A percentile compares a stretch with the other conserved stretches of the same genome.
Evolutionary conservation across 2,329 filamentous ascomycete species (phyloP).

Genomic region (Beauveria pseudobassiana): DNA sequence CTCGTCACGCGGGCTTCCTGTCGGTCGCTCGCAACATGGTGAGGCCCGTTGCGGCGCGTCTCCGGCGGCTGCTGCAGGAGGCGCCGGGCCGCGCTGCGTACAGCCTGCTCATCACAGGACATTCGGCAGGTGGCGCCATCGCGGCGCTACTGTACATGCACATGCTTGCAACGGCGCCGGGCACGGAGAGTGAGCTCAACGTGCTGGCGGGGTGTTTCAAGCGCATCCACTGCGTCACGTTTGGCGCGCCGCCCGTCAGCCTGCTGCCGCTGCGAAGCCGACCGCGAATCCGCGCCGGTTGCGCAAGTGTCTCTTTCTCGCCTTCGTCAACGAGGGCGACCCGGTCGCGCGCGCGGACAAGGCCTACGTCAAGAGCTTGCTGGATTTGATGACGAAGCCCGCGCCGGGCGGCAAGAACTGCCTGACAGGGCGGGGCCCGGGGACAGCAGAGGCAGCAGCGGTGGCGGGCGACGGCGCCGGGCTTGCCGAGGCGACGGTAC

Average conservation of each 20-base stretch:
- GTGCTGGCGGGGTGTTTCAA: constrained; percentile 64
- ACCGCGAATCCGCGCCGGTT: constrained; percentile 29
- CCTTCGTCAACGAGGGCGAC: constrained; percentile 81
- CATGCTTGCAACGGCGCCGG: constrained; percentile 56
- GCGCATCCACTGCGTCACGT: constrained; percentile 75
- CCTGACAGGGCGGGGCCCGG: constrained; percentile 17
- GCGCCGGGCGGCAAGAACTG: constrained; percentile 40
- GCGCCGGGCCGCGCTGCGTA: constrained; percentile 58
- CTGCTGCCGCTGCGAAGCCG: constrained; percentile 60
- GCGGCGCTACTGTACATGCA: constrained; percentile 74
- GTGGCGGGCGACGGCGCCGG: not conserved
- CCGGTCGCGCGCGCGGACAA: constrained; percentile 71
- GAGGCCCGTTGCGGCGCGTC: constrained; percentile 59
- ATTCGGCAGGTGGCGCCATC: constrained; percentile 79
- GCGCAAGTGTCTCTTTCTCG: constrained; percentile 66
- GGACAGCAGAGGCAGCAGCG: not conserved
- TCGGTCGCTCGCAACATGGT: constrained; percentile 70
- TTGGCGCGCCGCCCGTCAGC: constrained; percentile 74
- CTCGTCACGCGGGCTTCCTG: constrained; percentile 72
- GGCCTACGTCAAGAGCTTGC: constrained; percentile 62
- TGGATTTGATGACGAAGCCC: constrained; percentile 62
- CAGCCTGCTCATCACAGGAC: constrained; percentile 75
- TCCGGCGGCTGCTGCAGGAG: constrained; percentile 63
- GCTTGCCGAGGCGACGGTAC: not conserved
- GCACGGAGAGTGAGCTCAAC: constrained; percentile 60